A percentile compares a stretch with the other conserved stretches of the same genome.
Conservation (phyloP, 2,329 filamentous ascomycete species). For the Ophiostoma novo-ulmi region DNA sequence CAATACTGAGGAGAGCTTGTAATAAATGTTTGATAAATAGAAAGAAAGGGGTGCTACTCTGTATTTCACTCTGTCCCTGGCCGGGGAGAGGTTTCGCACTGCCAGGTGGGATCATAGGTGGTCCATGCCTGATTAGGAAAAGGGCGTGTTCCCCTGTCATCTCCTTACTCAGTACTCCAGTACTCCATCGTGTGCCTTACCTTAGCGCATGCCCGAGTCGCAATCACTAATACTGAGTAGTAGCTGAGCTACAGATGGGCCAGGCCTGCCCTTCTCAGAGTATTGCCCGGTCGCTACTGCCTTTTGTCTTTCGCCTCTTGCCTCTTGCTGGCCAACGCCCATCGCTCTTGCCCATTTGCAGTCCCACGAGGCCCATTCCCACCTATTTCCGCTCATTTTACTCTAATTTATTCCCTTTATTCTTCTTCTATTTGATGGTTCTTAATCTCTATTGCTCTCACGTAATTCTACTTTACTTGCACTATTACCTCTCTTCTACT, state of each 20-base stretch:
- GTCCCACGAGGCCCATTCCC: too few relatives aligned
- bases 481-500: not conserved
- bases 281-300: not conserved
- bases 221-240: not conserved
- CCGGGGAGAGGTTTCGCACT: not conserved
- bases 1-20: too few relatives aligned
- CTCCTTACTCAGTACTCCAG: not conserved
- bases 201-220: conserved; percentile 3
- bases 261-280: not conserved
- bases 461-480: not conserved
- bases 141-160: conserved; percentile 6
- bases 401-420: not conserved
- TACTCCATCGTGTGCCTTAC: conserved; percentile 12
- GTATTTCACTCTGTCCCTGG: not conserved
- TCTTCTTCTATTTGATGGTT: not conserved
- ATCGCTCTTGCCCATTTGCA: not conserved
- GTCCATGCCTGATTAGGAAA: conserved; percentile 1
- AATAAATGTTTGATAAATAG: not conserved
- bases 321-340: not conserved
- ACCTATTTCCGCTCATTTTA: not conserved
- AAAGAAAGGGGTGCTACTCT: not conserved
- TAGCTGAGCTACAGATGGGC: not conserved
- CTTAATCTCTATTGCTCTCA: not conserved
- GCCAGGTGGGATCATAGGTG: not conserved
- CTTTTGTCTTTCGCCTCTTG: not conserved